Percentiles rank a stretch among this genome's conserved stretches.
Evolutionary conservation across 345 rosid genomes (phyloP).

Genomic region (Balakata baccata): DNA sequence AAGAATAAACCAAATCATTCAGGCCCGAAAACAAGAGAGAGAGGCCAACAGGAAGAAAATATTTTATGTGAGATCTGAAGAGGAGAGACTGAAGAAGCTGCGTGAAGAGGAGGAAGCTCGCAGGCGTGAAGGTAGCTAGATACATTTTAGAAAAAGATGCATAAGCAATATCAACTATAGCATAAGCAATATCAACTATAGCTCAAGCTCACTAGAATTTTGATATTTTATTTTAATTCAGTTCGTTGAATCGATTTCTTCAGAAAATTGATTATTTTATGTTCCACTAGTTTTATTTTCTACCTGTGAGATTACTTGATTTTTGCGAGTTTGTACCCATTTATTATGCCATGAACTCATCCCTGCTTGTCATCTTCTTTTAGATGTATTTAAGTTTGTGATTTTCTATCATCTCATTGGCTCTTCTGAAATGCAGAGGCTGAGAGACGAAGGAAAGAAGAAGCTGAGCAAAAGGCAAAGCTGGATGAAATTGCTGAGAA

Average conservation of each 20-base stretch:
- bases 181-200: neutral
- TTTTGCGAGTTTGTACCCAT: too few species aligned
- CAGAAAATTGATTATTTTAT: neutral
- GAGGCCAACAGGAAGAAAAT: constrained; percentile 67
- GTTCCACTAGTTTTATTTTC: neutral
- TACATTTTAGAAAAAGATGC: neutral
- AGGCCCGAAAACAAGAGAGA: constrained; percentile 64
- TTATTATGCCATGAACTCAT: neutral
- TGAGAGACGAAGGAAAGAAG: constrained; percentile 71
- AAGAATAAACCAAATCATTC: constrained; percentile 62
- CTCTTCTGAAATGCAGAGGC: constrained; percentile 54
- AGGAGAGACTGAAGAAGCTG: constrained; percentile 58
- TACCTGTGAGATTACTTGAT: too few species aligned
- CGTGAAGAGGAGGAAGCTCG: constrained; percentile 92
- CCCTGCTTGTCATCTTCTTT: neutral
- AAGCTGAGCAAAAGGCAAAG: constrained; percentile 79
- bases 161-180: neutral
- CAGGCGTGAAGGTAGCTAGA: constrained; percentile 55
- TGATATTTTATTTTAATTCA: neutral
- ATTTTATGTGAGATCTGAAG: constrained; percentile 59
- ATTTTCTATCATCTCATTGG: neutral
- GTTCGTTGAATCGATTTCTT: neutral
- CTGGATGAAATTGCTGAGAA: constrained; percentile 82
- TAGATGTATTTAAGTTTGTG: neutral
- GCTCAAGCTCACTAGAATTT: neutral